Base-by-base conservation (phyloP, 257 asterid genomes). In the Gynochthodes officinalis region DNA sequence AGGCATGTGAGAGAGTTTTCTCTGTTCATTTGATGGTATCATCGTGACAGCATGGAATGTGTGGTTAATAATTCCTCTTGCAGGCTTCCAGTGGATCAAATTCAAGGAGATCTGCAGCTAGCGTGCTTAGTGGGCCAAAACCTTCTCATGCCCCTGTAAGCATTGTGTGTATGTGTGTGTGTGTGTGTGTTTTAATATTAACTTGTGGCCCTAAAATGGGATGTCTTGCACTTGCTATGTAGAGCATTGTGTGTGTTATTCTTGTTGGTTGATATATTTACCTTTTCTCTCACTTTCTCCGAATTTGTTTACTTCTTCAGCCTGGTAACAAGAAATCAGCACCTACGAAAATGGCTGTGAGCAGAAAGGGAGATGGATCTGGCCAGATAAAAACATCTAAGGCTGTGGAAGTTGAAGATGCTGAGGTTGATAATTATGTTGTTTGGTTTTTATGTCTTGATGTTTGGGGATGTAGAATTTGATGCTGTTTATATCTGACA, bases 111-210 rank as follows among this genome's bases (percentile, higher is more conserved):
- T 90, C 98, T 74, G 99, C 99, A 39, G 99, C 96, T 78, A 95
- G 99, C 87, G 89, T 95, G 99, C 97, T 95, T 67, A 89, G 91
- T 78, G 97, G 97, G 69, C 92, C 87, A 86, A 95, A 83, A 76
- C 92, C 97, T 75, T 75, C 84, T 79, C 86, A 42, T 73, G 49
- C 94, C 28, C 95, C 94, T 81, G 99, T 95, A 83, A 85, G 98
- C 81, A 65, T 32, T 68, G 55, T 32, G n/a, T n/a, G n/a, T n/a
- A n/a, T n/a, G n/a, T n/a, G n/a, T n/a, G n/a, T n/a, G n/a, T n/a
- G n/a, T n/a, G n/a, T n/a, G n/a, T n/a, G n/a, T n/a, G n/a, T n/a
- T n/a, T n/a, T n/a, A n/a, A n/a, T n/a, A n/a, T n/a, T n/a, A n/a
- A n/a, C n/a, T n/a, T n/a, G n/a, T n/a, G n/a, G n/a, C 50, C 30